Base-by-base conservation (phyloP, 768 basidiomycete species). In the Boletus subcaerulescens region DNA sequence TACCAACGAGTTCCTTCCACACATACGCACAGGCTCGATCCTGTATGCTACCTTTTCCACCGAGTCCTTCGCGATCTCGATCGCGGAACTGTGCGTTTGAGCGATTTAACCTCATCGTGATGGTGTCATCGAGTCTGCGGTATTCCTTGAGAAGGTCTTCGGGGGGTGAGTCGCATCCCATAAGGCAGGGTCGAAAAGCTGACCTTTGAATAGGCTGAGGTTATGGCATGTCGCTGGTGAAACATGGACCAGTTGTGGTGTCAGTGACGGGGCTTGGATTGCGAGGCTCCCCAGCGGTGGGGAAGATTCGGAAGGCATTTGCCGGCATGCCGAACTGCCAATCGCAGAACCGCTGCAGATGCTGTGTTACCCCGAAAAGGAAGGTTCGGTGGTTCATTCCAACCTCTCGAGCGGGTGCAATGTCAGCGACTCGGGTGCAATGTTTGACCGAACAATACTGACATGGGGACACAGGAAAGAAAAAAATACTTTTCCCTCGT, bases 61-160 rank as follows among this genome's bases (percentile, higher is more conserved):
- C 70, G 22, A 70, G 60, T 12, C 79, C 79, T 46, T 72, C 61
- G 26, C 89, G 80, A 60, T 89, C 84, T 58, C 79, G 77, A 73
- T 93, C 91, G 48, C 89, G 80, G 70, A 86, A 83, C 50, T 84
- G 78, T 5, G 91, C 91, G 53, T 80, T 82, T 38, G 89, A 86
- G 47, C 91, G 82, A 68, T 93, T 93, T 45, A 92, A 70, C 33
- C 91, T 78, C 86, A 91, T 89, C 39, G 79, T 81, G 60, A 93
- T 86, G 8, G 82, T 75, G 64, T 93, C 91, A 71, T 93, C 91
- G 14, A 93, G 74, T 61, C 77, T 82, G 64, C 91, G 80, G 69
- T 92, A 93, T 70, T 93, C 90, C 65, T 78, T 84, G 69, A 93
- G 76, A 63, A 93, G 82, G 56, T 91, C 91, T 93, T 67, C 46